A percentile compares a stretch with the other conserved stretches of the same genome.
Evolutionary conservation across 1,284 basidiomycete genomes (phyloP).

Genomic region (Cerioporus squamosus): DNA sequence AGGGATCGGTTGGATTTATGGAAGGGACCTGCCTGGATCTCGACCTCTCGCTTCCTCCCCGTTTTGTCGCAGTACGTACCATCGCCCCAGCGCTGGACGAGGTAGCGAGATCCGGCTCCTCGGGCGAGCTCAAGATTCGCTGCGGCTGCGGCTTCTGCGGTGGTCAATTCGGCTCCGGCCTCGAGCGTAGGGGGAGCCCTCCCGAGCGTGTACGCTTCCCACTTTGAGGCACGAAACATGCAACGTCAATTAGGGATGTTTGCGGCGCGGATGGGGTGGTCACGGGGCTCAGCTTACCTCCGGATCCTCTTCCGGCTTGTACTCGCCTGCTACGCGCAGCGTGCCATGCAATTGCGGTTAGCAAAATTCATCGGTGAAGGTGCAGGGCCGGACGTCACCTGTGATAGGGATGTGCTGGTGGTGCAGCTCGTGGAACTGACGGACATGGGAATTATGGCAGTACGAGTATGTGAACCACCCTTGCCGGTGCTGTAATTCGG

Average conservation of each 20-base stretch:
- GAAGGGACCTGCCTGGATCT: conserved; percentile 76
- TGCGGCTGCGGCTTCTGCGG: conserved; percentile 66
- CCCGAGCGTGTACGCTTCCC: conserved; percentile 82
- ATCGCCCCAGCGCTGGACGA: conserved; percentile 89
- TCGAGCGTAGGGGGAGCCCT: conserved; percentile 65
- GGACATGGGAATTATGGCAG: conserved; percentile 88
- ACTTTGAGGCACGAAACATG: conserved; percentile 46
- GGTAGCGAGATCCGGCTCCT: conserved; percentile 82
- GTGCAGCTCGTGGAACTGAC: conserved; percentile 83
- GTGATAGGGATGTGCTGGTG: conserved; percentile 62
- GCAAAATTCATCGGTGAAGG: conserved; percentile 19
- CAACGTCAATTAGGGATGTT: conserved; percentile 22
- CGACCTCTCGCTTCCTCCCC: conserved; percentile 81
- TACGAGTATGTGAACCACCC: conserved; percentile 97
- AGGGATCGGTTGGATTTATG: not conserved
- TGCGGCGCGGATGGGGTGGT: conserved; percentile 25
- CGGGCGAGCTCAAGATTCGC: conserved; percentile 76
- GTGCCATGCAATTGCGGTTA: conserved; percentile 16
- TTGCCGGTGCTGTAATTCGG: conserved; percentile 67
- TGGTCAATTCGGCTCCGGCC: conserved; percentile 65
- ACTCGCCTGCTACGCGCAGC: conserved; percentile 52
- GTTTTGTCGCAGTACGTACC: conserved; percentile 94
- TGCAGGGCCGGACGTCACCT: conserved; percentile 47
- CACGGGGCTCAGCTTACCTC: conserved; percentile 51
- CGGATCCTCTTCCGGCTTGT: conserved; percentile 81